These are phyloP conservation scores for Barnettozyma pratensis DNA, from an alignment of 805 yeast species.

Conservation along the genomic window DNA sequence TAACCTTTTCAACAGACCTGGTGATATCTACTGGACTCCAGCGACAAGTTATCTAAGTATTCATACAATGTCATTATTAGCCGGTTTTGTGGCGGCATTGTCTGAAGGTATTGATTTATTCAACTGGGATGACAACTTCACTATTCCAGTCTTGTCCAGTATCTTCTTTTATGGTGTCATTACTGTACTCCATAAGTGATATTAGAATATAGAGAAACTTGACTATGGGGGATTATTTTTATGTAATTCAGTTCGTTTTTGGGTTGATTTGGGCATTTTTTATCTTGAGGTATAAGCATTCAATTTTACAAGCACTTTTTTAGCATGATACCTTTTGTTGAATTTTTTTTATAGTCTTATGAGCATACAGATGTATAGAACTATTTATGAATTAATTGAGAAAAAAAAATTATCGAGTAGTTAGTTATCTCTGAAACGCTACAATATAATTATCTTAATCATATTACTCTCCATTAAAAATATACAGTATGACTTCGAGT, in stretches of 20 bases:
- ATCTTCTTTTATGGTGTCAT: conserved; percentile 51
- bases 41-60: conserved; percentile 54
- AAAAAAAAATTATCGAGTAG: no score
- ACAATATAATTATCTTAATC: neutral
- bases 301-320: neutral
- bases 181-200: conserved; percentile 25
- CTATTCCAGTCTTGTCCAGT: conserved; percentile 87
- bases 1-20: conserved; percentile 47
- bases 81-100: conserved; percentile 80
- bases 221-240: neutral
- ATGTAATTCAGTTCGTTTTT: neutral
- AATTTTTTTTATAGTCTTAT: neutral
- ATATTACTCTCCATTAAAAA: conserved; percentile 6
- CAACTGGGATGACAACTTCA: conserved; percentile 85
- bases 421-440: no score
- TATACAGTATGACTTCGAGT: neutral
- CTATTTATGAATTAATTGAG: no score
- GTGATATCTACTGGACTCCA: conserved; percentile 61
- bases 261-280: neutral
- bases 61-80: conserved; percentile 46
- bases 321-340: neutral
- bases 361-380: no score
- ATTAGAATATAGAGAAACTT: neutral
- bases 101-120: conserved; percentile 80
- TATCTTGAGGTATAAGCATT: neutral